Evolutionary conservation across 2,329 filamentous ascomycete genomes (phyloP).

Genomic region (Penicillium corylophilum): DNA sequence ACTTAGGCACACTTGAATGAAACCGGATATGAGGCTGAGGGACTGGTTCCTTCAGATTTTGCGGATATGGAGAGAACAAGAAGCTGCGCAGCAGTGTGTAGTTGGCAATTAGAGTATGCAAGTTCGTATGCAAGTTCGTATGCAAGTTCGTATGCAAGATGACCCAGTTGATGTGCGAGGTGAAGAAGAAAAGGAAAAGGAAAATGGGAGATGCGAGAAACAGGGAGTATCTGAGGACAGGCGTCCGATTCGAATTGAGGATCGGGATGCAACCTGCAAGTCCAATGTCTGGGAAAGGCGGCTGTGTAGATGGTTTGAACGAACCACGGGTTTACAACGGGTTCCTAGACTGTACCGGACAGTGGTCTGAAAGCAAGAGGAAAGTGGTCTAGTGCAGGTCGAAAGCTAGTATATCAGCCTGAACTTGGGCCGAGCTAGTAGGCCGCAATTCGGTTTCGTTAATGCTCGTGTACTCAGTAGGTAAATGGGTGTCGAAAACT

Average conservation of each 20-base stretch:
- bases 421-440: neutral
- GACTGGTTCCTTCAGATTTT: conserved; percentile 2
- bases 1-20: conserved; percentile 10
- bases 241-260: neutral
- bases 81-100: too few relatives aligned
- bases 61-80: neutral
- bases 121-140: neutral
- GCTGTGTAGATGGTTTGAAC: neutral
- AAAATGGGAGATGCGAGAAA: neutral
- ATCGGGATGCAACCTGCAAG: neutral
- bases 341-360: neutral
- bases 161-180: neutral
- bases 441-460: neutral
- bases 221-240: neutral
- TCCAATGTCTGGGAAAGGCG: neutral
- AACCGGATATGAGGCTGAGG: conserved; percentile 1
- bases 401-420: neutral
- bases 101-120: too few relatives aligned
- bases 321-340: neutral
- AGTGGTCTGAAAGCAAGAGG: neutral
- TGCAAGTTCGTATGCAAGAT: neutral
- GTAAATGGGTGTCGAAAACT: neutral
- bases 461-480: neutral
- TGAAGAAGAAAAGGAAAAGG: conserved; percentile 4
- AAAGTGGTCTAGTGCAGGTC: neutral